phyloP scores from a whole-genome alignment of 306 rosid species.

The Senna tora region DNA sequence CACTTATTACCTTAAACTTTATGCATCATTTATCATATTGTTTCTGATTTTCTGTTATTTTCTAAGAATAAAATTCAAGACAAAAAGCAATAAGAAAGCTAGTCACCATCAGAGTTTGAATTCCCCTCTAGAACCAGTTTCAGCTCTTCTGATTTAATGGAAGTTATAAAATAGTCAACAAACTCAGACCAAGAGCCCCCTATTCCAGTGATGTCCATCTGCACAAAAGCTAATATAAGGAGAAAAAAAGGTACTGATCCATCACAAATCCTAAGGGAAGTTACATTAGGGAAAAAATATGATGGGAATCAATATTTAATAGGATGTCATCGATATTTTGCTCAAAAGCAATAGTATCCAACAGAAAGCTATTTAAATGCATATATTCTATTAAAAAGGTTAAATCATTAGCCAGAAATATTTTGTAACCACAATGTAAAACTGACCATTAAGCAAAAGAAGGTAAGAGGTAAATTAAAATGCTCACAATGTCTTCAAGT shows the following conservation, averaged over 20 bases:
- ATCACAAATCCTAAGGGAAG: constrained; percentile 23
- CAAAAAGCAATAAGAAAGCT: constrained; percentile 2
- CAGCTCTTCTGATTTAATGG: constrained; percentile 70
- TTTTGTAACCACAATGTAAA: constrained; percentile 11
- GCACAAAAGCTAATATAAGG: constrained; percentile 34
- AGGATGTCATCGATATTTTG: not conserved
- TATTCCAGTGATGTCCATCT: constrained; percentile 86
- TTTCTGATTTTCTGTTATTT: not conserved
- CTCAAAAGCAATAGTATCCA: not conserved
- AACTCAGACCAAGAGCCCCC: constrained; percentile 88
- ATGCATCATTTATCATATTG: not conserved
- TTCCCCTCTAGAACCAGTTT: constrained; percentile 65
- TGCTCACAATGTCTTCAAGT: constrained; percentile 80
- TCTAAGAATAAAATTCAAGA: constrained; percentile 8
- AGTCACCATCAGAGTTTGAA: constrained; percentile 47
- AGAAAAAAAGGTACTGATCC: not conserved
- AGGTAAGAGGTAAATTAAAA: not conserved
- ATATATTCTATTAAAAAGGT: constrained; percentile 20
- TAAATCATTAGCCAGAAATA: constrained; percentile 15
- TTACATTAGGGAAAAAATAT: not conserved
- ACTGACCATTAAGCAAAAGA: constrained; percentile 20
- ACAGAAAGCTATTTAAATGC: constrained; percentile 5
- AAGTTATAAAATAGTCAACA: constrained; percentile 60
- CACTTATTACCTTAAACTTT: not conserved
- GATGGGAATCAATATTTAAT: constrained; percentile 6